phyloP scores from a whole-genome alignment of 345 rosid genomes.

The Laguncularia racemosa region DNA sequence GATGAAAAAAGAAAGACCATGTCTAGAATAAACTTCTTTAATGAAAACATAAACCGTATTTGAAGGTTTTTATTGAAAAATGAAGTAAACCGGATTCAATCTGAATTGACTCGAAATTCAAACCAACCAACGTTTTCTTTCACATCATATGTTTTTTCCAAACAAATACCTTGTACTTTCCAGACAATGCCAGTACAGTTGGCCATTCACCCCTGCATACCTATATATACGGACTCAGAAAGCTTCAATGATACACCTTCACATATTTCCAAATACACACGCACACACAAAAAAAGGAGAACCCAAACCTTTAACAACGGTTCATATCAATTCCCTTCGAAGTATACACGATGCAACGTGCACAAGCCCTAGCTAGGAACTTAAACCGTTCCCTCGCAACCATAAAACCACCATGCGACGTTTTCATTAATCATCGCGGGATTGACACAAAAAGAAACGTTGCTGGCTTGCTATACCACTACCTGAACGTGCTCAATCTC shows the following conservation, averaged over 20 bases:
- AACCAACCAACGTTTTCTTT: not conserved
- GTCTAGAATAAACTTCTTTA: too few relatives aligned
- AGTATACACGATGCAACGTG: conserved; percentile 43
- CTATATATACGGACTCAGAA: not conserved
- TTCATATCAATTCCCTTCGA: not conserved
- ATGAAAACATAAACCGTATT: conserved; percentile 14
- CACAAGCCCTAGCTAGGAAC: conserved; percentile 2
- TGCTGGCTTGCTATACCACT: conserved; percentile 53
- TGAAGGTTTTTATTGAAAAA: conserved; percentile 17
- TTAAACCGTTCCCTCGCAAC: conserved; percentile 3
- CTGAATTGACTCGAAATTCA: too few relatives aligned
- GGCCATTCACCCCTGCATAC: not conserved
- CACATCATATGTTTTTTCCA: not conserved
- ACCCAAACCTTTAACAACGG: not conserved
- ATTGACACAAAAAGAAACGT: conserved; percentile 71
- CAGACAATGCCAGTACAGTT: not conserved
- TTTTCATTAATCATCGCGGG: conserved; percentile 84
- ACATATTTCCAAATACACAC: too few relatives aligned
- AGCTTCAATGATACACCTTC: too few relatives aligned
- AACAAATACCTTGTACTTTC: conserved; percentile 8
- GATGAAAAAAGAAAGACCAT: too few relatives aligned
- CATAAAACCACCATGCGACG: conserved; percentile 30
- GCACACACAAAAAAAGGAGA: too few relatives aligned
- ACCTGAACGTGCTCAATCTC: conserved; percentile 29
- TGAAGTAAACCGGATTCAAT: too few relatives aligned